A percentile compares a stretch with the other conserved stretches of the same genome.
phyloP scores from a whole-genome alignment of 2,329 filamentous ascomycete species.

The Parastagonospora avenae region DNA sequence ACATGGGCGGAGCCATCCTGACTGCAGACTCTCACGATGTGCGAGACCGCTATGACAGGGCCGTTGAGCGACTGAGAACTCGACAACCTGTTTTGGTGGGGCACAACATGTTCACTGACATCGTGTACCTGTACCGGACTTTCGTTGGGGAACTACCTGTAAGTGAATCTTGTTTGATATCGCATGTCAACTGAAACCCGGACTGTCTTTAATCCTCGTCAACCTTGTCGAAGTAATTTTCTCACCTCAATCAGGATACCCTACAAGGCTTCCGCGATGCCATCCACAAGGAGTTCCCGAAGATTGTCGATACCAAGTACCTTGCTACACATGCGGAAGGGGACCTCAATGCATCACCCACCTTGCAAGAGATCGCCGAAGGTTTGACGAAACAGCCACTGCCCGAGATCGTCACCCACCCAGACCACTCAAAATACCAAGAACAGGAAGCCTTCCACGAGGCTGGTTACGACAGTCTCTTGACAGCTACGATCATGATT shows the following conservation, averaged over 20 bases:
- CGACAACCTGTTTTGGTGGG: slow-evolving; percentile 62
- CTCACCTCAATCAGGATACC: slow-evolving; percentile 30
- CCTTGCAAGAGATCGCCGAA: slow-evolving; percentile 56
- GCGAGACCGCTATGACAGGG: slow-evolving; percentile 47
- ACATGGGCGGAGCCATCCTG: slow-evolving; percentile 39
- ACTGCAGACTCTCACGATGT: slow-evolving; percentile 44
- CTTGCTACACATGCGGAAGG: slow-evolving; percentile 63
- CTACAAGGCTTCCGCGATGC: slow-evolving; percentile 59
- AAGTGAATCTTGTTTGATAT: background rate
- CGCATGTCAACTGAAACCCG: too few species aligned
- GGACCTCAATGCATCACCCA: slow-evolving; percentile 56
- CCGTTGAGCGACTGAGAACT: slow-evolving; percentile 50
- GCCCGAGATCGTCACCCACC: slow-evolving; percentile 48
- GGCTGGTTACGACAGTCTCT: slow-evolving; percentile 67
- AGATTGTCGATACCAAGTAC: slow-evolving; percentile 68
- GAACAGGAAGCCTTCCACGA: slow-evolving; percentile 57
- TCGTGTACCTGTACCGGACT: slow-evolving; percentile 66
- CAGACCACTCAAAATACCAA: slow-evolving; percentile 49
- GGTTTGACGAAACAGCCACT: slow-evolving; percentile 48
- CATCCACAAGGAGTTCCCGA: slow-evolving; percentile 61
- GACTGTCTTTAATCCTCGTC: too few species aligned
- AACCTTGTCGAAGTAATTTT: too few species aligned
- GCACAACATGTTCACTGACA: slow-evolving; percentile 69
- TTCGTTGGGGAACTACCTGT: slow-evolving; percentile 64
- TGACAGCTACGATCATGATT: slow-evolving; percentile 65